A percentile compares a stretch with the other conserved stretches of the same genome.
Conservation (phyloP, 805 yeast species). For the Wickerhamomyces silvicola region DNA sequence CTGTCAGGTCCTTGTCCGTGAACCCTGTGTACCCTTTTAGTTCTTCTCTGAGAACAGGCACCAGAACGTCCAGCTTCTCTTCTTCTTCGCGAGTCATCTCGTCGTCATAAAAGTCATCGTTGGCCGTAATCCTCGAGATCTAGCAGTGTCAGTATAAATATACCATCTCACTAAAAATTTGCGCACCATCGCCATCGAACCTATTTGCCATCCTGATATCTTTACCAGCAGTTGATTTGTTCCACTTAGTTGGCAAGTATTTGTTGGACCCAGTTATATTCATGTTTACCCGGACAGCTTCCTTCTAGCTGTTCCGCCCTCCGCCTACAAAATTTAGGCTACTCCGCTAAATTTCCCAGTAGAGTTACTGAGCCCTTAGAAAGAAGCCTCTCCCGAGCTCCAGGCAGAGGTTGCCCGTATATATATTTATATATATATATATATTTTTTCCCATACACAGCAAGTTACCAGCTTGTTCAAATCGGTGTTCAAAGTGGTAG, state of each 20-base stretch:
- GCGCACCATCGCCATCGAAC: constrained; percentile 23
- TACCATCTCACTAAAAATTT: no score
- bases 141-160: neutral
- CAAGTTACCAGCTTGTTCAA: neutral
- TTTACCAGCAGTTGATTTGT: no score
- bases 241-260: neutral
- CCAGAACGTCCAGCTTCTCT: constrained; percentile 32
- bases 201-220: constrained; percentile 7
- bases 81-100: constrained; percentile 34
- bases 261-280: no score
- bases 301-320: no score
- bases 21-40: constrained; percentile 33
- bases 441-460: constrained; percentile 1
- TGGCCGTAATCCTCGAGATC: constrained; percentile 26
- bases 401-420: no score
- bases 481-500: neutral
- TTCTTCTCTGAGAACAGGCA: constrained; percentile 37
- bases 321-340: no score
- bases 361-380: no score
- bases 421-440: neutral
- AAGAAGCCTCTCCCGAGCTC: no score
- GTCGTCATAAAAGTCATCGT: constrained; percentile 18
- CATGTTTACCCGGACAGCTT: no score
- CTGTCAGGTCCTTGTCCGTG: constrained; percentile 46
- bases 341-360: no score